Evolutionary conservation across 129 eudicot genomes (phyloP), one percentile per base, ranked within the genome.

Genomic region (Lactuca saligna): DNA sequence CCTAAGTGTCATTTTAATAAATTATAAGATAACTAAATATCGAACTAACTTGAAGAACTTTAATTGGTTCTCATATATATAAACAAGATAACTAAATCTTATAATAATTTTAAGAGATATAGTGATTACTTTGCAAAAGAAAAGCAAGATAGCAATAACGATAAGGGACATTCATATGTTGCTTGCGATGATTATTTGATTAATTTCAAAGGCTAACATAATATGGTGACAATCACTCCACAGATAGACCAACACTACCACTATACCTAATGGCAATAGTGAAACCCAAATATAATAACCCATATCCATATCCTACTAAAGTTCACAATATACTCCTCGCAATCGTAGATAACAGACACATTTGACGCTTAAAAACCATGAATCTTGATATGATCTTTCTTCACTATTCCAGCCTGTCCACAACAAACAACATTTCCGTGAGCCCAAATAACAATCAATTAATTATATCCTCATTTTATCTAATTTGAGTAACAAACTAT

Each of bases 371-470:
- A 89, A 66, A 86, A 89, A 77, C 90, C 91, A 76, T 83, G 96
- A 70, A 81, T 83, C 78, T 88, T 88, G 86, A 88, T 84, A 73
- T 84, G 78, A 8, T 88, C 95, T 83, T 88, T 84, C 75, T 88
- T 88, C 86, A 84, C 95, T 12, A 88, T 88, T 37, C 90, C 90
- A 54, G 83, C 85, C 91, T 86, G 87, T 55, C 48, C 46, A 60
- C 29, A 37, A 34, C 25, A 46, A 34, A 14, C 14, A 13, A 49
- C 5, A 14, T 1, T 1, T 49, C 2, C 54, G 17, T 49, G 0
- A 50, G 56, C 56, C 56, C 56, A 50, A 13, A 50, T 50, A 14
- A 46, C 51, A 46, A 46, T 12, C n/a, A 46, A 3, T 46, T 12
- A 25, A 25, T 25, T 25, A 25, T 25, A 10, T 42, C 49, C 49